phyloP scores from a whole-genome alignment of 768 basidiomycete genomes.

The Clavulina sp. region DNA sequence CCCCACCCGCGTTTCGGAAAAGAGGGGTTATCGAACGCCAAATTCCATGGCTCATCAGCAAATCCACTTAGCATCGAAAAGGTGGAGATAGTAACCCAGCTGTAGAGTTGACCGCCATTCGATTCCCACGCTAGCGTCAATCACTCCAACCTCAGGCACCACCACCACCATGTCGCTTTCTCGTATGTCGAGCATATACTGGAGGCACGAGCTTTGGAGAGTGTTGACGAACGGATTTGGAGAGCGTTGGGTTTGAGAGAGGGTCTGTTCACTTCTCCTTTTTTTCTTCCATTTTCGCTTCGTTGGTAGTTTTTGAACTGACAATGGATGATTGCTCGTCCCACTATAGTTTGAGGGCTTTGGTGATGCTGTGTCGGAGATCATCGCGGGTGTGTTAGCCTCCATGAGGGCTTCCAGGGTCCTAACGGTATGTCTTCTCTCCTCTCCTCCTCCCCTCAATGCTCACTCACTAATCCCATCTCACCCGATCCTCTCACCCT shows the following conservation, averaged over 20 bases:
- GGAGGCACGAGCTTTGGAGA: slow-evolving; percentile 25
- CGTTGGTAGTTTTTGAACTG: no score
- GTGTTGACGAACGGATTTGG: slow-evolving; percentile 32
- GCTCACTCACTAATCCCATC: slow-evolving; percentile 26
- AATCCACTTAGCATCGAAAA: no score
- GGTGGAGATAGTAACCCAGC: no score
- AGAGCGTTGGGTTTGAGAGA: slow-evolving; percentile 39
- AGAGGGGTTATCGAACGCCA: no score
- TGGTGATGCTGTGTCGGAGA: slow-evolving; percentile 36
- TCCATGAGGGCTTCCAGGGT: slow-evolving; percentile 38
- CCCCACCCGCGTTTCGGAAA: no score
- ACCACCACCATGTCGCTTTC: slow-evolving; percentile 73
- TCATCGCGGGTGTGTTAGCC: slow-evolving; percentile 31
- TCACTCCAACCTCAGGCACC: no score
- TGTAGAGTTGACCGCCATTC: no score
- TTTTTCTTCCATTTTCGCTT: slow-evolving; percentile 13
- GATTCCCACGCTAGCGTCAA: no score
- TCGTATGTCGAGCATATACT: slow-evolving; percentile 63
- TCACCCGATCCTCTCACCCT: no score
- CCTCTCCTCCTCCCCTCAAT: neutral
- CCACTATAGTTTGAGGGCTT: slow-evolving; percentile 33
- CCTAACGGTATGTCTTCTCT: slow-evolving; percentile 26
- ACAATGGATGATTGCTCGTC: no score
- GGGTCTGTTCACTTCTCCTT: neutral
- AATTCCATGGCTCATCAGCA: no score